Base-by-base conservation (phyloP, 768 basidiomycete species). In the Trametes cubensis region DNA sequence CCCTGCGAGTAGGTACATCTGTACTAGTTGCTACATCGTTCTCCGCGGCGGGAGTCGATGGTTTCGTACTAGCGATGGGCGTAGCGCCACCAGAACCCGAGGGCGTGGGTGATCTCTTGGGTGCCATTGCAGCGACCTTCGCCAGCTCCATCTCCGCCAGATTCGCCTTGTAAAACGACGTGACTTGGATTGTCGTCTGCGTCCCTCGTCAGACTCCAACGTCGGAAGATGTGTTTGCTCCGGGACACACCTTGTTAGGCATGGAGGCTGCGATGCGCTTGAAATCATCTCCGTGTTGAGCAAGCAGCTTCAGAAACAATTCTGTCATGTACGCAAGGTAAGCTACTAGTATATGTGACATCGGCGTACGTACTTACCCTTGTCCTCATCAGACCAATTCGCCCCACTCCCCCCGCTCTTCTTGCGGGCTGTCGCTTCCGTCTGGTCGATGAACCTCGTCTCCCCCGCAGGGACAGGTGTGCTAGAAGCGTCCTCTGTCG, bases 361-460 rank as follows among this genome's bases (percentile, higher is more conserved):
- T 55, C 60, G 66, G 17, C 10, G 4, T 28, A 17, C 10, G 46
- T 34, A 73, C 80, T 67, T 59, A 85, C 85, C 79, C 77, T 85
- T 86, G 67, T 92, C 90, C 39, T 85, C 83, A 10, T 84, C 83
- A 3, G 85, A 83, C 88, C 89, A 90, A 50, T 81, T 80, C 41
- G 72, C 75, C 28, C 70, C 61, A n/a, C 68, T 77, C 49, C 77
- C 70, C 8, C 71, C 65, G 56, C 65, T 56, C 57, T 61, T 71
- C 70, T 70, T 72, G 57, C 69, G 67, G 28, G 64, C 67, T 51
- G 53, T 45, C 20, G 63, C 18, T 39, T 74, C 72, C 10, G 66
- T 66, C 50, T 67, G 72, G 44, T 72, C 71, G 18, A 65, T 58
- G 55, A 68, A 66, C 47, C 66, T 68, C 23, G 70, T 66, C 44